phyloP scores from a whole-genome alignment of 495 filamentous ascomycete genomes.

The Xylaria grammica region DNA sequence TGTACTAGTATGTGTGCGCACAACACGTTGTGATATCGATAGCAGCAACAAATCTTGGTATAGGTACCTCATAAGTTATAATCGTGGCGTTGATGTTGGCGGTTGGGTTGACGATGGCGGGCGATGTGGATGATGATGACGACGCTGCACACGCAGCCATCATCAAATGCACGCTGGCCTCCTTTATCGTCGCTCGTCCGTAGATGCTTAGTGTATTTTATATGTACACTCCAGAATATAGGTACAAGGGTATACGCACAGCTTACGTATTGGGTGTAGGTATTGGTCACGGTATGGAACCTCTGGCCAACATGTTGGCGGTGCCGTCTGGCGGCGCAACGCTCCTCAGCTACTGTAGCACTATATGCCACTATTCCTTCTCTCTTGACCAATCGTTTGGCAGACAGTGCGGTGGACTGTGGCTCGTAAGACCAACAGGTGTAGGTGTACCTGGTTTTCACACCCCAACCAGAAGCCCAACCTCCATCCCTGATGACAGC shows the following conservation, averaged over 20 bases:
- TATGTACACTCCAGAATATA: too few species aligned
- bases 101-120: neutral
- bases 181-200: neutral
- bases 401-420: neutral
- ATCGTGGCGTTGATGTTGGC: neutral
- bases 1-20: neutral
- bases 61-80: neutral
- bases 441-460: neutral
- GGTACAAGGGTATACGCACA: neutral
- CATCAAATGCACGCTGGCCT: neutral
- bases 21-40: neutral
- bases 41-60: neutral
- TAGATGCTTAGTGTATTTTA: neutral
- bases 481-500: constrained; percentile 1
- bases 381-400: constrained; percentile 13
- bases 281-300: neutral
- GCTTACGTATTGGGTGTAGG: neutral
- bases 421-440: neutral
- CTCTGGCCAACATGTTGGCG: neutral
- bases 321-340: constrained; percentile 3
- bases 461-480: neutral
- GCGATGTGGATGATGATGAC: neutral
- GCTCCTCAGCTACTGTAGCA: neutral
- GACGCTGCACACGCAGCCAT: neutral
- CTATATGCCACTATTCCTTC: neutral